Conservation (phyloP, 805 yeast species). For the Cyberlindnera amylophila region DNA sequence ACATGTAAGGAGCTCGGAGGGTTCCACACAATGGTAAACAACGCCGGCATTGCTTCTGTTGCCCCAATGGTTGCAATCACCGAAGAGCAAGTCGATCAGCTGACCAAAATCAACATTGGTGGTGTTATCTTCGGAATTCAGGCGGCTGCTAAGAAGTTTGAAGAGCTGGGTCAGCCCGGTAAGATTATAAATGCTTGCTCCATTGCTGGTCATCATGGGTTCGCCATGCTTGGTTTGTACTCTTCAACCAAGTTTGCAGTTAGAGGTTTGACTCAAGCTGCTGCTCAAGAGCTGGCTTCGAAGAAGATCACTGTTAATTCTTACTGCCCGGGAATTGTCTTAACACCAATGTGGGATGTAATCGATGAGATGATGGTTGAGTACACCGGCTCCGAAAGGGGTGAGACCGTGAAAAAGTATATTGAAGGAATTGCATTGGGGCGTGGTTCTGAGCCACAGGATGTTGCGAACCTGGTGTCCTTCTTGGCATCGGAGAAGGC, state of each 20-base stretch:
- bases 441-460: slow-evolving; percentile 34
- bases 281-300: slow-evolving; percentile 36
- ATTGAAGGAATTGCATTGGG: slow-evolving; percentile 32
- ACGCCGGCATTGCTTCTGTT: slow-evolving; percentile 32
- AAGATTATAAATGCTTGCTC: slow-evolving; percentile 37
- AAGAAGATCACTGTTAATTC: slow-evolving; percentile 36
- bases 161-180: slow-evolving; percentile 28
- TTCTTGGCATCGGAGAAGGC: slow-evolving; percentile 35
- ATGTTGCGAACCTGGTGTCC: slow-evolving; percentile 33
- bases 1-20: slow-evolving; percentile 29
- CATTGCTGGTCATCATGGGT: slow-evolving; percentile 32
- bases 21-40: slow-evolving; percentile 33
- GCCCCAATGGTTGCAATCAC: slow-evolving; percentile 26
- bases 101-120: slow-evolving; percentile 28
- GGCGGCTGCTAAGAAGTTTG: slow-evolving; percentile 29
- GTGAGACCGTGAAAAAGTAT: slow-evolving; percentile 27
- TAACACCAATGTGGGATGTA: slow-evolving; percentile 36
- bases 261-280: slow-evolving; percentile 33
- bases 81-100: slow-evolving; percentile 25
- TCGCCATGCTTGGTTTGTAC: slow-evolving; percentile 32
- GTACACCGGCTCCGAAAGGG: slow-evolving; percentile 26
- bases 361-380: slow-evolving; percentile 28
- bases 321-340: slow-evolving; percentile 39
- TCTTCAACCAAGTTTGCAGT: slow-evolving; percentile 37
- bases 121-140: slow-evolving; percentile 32